Base-by-base conservation (phyloP, 1,139 yeast species). In the Hemisphaericaspora xylanilytica region DNA sequence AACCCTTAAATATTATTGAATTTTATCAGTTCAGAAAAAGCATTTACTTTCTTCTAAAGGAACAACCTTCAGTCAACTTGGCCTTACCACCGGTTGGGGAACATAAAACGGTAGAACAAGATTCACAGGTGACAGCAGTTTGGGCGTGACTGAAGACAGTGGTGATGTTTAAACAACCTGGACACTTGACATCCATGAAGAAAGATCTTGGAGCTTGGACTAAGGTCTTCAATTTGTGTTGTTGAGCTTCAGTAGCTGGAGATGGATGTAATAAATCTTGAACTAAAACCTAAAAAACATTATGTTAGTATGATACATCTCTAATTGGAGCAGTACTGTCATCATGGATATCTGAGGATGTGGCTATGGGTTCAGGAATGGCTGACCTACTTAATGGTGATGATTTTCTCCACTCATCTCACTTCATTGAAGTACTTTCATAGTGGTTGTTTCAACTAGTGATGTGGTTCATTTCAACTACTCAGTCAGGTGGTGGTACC, bases 21-120 rank as follows among this genome's bases (percentile, higher is more conserved):
- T n/a, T n/a, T n/a, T n/a, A n/a, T n/a, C n/a, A n/a, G n/a, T n/a
- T n/a, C n/a, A n/a, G n/a, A n/a, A n/a, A 36, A 35, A 26, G 14
- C 32, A 43, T 50, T 82, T 89, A 92, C 86, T 92, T 92, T 79
- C 87, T 87, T 85, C 98, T 89, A 95, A 88, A 92, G 65, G 98
- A 92, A 68, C 94, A 85, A 70, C 98, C 98, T 80, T 92, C 98
- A 60, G 97, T 87, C 73, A 92, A 85, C 78, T 87, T 89, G 67
- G 97, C 97, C 83, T 92, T 92, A 81, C 98, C 98, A 81, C 98
- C 98, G 56, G 97, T 88, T 68, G 98, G 98, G 69, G 94, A 86
- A 78, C 97, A 90, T 67, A 92, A 86, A 55, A 92, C 97, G 57
- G 96, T 90, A 61, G 97, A 85, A 77, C 98, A 92, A 53, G 95